Base-by-base conservation (phyloP, 805 yeast genomes). In the Pichia nanzhaoensis region DNA sequence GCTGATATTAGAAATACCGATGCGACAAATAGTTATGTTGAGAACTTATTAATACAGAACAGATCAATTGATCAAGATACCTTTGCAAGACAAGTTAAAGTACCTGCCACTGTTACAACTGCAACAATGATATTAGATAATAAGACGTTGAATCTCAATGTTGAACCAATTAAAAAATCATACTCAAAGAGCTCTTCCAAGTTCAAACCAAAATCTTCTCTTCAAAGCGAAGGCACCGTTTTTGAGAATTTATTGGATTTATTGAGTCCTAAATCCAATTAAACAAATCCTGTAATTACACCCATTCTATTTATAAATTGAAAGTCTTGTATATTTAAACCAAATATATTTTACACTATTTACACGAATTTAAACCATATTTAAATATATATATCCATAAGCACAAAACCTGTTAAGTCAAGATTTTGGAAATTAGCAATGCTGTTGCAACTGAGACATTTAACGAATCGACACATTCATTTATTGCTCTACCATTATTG, bases 371-470 rank as follows among this genome's bases (percentile, higher is more conserved):
- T 24, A 24, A 24, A 24, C 28, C 28, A n/a, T 33, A 5, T 18
- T 8, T 33, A 18, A 18, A 34, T 16, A 34, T 33, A 40, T 21
- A 21, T 32, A 39, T 14, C 19, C 10, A 16, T 10, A 18, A 13
- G 19, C 18, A 16, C 20, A 18, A n/a, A 34, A 27, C 12, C 1
- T 5, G 6, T 27, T 34, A 45, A 3, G 21, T 28, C 8, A 41
- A 33, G n/a, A 45, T 41, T 27, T 41, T 41, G 3, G 48, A 41
- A 8, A 45, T 27, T 40, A 89, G 58, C 24, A 89, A 57, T 1
- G 90, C 93, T 1, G 90, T 75, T 1, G 97, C 96, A 8, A 89
- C 96, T 58, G 93, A 85, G 28, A 87, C 97, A 58, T 89, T 89
- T 56, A 89, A 67, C 27, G 95, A 84, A 58, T 88, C 96, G 33